phyloP scores from a whole-genome alignment of 1,284 basidiomycete species.

The Paramarasmius palmivorus region DNA sequence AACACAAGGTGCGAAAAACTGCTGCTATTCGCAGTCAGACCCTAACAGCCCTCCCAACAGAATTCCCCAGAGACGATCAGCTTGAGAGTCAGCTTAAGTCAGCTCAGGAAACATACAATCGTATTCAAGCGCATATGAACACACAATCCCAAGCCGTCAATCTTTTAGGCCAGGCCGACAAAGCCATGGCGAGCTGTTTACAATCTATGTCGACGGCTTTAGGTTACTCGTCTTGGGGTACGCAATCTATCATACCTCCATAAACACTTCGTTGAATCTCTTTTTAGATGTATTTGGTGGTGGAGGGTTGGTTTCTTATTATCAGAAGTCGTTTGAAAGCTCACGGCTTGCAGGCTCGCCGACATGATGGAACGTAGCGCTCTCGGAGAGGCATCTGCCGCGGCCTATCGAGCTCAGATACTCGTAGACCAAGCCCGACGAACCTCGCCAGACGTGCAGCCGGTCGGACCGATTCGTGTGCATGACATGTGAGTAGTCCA shows the following conservation, averaged over 20 bases:
- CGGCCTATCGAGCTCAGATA: conserved; percentile 32
- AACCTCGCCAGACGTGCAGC: conserved; percentile 34
- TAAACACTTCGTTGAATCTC: background rate
- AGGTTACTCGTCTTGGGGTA: conserved; percentile 37
- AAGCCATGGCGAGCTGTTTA: conserved; percentile 29
- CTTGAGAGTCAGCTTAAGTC: conserved; percentile 13
- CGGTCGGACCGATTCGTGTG: conserved; percentile 36
- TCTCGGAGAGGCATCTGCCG: conserved; percentile 32
- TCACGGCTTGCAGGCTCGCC: conserved; percentile 24
- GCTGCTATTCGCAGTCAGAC: background rate
- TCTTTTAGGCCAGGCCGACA: conserved; percentile 33
- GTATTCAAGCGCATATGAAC: conserved; percentile 35
- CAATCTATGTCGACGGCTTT: conserved; percentile 35
- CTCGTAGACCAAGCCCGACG: conserved; percentile 37
- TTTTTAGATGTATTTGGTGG: conserved; percentile 38
- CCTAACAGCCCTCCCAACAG: background rate
- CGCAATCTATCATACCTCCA: conserved; percentile 5
- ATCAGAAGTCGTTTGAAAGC: background rate
- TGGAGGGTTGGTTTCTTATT: conserved; percentile 27
- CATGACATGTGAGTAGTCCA: conserved; percentile 34
- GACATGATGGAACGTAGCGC: conserved; percentile 42
- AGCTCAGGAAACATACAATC: conserved; percentile 29
- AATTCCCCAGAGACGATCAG: conserved; percentile 18
- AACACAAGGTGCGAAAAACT: conserved; percentile 29
- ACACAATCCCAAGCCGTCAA: conserved; percentile 37